Conservation (phyloP, 495 filamentous ascomycete genomes). For the Penicillium arizonense region DNA sequence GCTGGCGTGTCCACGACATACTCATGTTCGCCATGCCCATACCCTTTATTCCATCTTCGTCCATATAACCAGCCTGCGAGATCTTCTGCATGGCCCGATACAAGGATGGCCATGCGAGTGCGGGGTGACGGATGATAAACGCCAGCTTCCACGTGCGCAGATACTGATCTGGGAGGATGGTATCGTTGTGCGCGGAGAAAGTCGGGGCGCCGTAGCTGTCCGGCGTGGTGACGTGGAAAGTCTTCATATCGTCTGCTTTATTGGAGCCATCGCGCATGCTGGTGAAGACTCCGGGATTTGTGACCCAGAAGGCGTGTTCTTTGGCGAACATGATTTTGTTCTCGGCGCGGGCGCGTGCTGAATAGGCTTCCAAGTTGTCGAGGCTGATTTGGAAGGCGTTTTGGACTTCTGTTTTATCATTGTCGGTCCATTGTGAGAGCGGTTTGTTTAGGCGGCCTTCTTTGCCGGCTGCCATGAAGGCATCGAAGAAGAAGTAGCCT, state of each 20-base stretch:
- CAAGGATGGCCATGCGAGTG: conserved; percentile 35
- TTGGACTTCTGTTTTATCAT: conserved; percentile 12
- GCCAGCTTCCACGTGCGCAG: conserved; percentile 33
- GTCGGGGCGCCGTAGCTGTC: conserved; percentile 12
- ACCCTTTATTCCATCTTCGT: conserved; percentile 6
- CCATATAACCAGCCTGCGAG: conserved; percentile 12
- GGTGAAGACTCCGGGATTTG: conserved; percentile 6
- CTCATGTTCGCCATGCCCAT: conserved; percentile 21
- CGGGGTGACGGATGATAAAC: conserved; percentile 46
- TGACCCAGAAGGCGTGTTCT: conserved; percentile 34
- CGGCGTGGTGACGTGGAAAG: conserved; percentile 5
- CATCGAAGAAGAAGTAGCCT: conserved; percentile 40
- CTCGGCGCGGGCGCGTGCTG: conserved; percentile 16
- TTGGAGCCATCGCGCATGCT: not conserved
- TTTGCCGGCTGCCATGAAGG: conserved; percentile 8
- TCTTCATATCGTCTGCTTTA: not conserved
- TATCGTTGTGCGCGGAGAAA: conserved; percentile 33
- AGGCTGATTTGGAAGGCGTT: conserved; percentile 17
- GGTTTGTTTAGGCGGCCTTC: conserved; percentile 10
- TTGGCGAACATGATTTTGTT: conserved; percentile 39
- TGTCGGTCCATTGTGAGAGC: conserved; percentile 24
- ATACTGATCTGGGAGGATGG: conserved; percentile 37
- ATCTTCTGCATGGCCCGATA: conserved; percentile 30
- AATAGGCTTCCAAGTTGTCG: conserved; percentile 23
- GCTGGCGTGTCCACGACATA: conserved; percentile 28